A percentile compares a stretch with the other conserved stretches of the same genome.
phyloP scores from a whole-genome alignment of 345 rosid genomes.

The Syzygium aromaticum region DNA sequence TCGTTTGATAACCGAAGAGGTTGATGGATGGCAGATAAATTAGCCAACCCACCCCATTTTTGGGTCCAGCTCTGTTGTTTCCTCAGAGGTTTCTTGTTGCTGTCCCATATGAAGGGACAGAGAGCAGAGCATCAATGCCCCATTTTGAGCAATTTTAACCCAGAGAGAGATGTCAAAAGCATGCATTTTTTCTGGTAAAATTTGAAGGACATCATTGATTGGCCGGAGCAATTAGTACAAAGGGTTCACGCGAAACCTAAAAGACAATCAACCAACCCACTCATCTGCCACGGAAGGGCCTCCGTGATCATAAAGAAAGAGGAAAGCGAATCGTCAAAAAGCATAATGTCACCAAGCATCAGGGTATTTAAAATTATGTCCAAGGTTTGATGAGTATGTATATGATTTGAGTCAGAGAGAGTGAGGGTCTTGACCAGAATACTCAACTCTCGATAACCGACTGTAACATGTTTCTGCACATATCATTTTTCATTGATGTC shows the following conservation, averaged over 20 bases:
- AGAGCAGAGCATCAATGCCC: not conserved
- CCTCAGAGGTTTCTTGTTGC: not conserved
- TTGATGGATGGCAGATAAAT: too few species aligned
- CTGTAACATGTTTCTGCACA: constrained; percentile 7
- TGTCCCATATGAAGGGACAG: not conserved
- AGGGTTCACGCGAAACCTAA: not conserved
- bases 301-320: not conserved
- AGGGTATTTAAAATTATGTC: not conserved
- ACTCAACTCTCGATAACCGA: constrained; percentile 7
- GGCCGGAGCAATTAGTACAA: not conserved
- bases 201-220: not conserved
- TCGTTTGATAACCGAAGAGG: not conserved
- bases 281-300: not conserved
- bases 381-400: not conserved
- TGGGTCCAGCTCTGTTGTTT: not conserved
- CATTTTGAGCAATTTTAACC: not conserved
- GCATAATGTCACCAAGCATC: not conserved
- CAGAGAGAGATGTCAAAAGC: not conserved
- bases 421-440: not conserved
- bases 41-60: too few species aligned
- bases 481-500: constrained; percentile 8
- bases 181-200: not conserved
- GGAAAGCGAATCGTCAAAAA: not conserved
- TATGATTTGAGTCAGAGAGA: not conserved
- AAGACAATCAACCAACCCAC: not conserved